Percentiles rank a stretch among this genome's conserved stretches.
Conservation (phyloP, 2,329 filamentous ascomycete genomes). For the Corniculantispora saksenae region DNA sequence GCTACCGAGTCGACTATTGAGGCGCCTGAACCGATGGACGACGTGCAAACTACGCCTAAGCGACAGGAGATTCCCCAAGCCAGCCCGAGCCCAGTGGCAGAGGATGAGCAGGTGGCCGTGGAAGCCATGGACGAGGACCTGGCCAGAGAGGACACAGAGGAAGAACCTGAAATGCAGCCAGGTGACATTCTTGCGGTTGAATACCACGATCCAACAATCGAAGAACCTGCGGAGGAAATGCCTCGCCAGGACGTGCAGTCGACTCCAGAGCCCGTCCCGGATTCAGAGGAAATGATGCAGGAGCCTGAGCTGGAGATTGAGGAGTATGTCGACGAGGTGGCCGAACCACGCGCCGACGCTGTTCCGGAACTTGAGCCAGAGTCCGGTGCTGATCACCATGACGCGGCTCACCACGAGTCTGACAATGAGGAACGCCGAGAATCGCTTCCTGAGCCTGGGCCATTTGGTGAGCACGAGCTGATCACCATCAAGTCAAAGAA, state of each 20-base stretch:
- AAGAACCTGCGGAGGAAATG: slow-evolving; percentile 23
- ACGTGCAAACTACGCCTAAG: slow-evolving; percentile 4
- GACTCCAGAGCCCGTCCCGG: background rate
- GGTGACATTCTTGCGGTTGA: slow-evolving; percentile 9
- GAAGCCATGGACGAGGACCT: slow-evolving; percentile 3
- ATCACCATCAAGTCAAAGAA: slow-evolving; percentile 34
- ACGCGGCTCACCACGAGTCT: background rate
- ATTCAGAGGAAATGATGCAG: background rate
- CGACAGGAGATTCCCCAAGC: slow-evolving; percentile 27
- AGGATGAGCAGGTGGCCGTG: background rate
- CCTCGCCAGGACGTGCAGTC: slow-evolving; percentile 19
- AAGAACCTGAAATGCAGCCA: slow-evolving; percentile 33
- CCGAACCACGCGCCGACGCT: slow-evolving; percentile 16
- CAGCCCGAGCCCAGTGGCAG: slow-evolving; percentile 22
- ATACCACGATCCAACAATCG: slow-evolving; percentile 7
- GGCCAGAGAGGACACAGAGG: slow-evolving; percentile 36
- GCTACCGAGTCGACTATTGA: slow-evolving; percentile 19
- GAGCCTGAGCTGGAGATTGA: slow-evolving; percentile 3
- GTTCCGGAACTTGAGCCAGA: slow-evolving; percentile 23
- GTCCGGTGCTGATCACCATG: background rate
- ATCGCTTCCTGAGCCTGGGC: slow-evolving; percentile 15
- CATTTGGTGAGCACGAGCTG: slow-evolving; percentile 17
- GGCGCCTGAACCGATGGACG: slow-evolving; percentile 11
- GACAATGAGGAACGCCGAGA: slow-evolving; percentile 23
- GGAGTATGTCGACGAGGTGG: background rate